Evolutionary conservation across 75 land plant species (phyloP).

Genomic region (Pseudotsuga menziesii): DNA sequence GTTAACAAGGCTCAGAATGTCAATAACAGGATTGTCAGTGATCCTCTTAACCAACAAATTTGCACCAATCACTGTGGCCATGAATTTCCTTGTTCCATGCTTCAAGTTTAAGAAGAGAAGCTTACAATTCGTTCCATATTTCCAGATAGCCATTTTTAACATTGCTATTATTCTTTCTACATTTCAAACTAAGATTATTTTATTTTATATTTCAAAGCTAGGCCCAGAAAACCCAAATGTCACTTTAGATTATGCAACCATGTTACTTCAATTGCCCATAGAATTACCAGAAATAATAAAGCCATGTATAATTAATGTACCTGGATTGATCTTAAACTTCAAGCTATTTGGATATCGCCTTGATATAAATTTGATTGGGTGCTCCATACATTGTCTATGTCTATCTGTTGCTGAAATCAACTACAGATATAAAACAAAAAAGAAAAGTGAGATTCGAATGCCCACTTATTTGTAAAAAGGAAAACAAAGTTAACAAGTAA

Average conservation of each 20-base stretch:
- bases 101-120: background rate
- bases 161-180: background rate
- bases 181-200: background rate
- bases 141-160: background rate
- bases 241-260: background rate
- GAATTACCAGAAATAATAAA: background rate
- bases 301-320: conserved; percentile 21
- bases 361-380: conserved; percentile 89
- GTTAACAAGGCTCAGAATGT: background rate
- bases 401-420: conserved; percentile 87
- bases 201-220: background rate
- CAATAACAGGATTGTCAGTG: too few species aligned
- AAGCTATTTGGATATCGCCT: conserved; percentile 58
- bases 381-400: conserved; percentile 83
- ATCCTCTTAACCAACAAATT: background rate
- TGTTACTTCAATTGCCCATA: background rate
- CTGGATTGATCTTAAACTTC: conserved; percentile 92
- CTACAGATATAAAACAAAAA: conserved; percentile 26
- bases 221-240: background rate
- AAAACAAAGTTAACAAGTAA: background rate
- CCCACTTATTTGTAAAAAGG: background rate
- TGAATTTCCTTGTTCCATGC: background rate
- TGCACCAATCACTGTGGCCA: background rate
- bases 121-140: background rate
- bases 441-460: background rate